Evolutionary conservation across 202 grass and related monocot genomes (phyloP).

Genomic region (Hordeum pubiflorum): DNA sequence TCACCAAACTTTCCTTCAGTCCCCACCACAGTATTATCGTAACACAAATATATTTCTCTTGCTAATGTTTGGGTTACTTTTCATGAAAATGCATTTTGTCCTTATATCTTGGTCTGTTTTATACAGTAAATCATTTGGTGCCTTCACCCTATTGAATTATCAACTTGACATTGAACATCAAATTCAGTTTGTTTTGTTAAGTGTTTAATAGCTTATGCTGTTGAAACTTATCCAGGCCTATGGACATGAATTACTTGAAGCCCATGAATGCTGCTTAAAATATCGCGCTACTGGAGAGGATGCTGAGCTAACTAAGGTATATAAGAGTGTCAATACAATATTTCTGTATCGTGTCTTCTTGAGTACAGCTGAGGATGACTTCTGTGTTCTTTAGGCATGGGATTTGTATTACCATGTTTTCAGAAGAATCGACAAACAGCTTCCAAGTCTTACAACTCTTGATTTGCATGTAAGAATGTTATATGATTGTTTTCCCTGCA

Average conservation of each 20-base stretch:
- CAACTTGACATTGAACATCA: not conserved
- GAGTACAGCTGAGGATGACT: conserved; percentile 16
- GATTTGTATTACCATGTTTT: conserved; percentile 99
- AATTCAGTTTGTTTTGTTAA: conserved; percentile 1
- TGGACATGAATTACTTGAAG: conserved; percentile 89
- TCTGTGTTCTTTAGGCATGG: conserved; percentile 67
- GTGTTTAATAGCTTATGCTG: conserved; percentile 17
- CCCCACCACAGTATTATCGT: not conserved
- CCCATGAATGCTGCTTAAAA: conserved; percentile 84
- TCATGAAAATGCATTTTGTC: conserved; percentile 18
- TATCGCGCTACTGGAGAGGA: conserved; percentile 76
- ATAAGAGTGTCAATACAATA: conserved; percentile 20
- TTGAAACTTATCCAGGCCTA: conserved; percentile 55
- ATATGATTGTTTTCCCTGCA: conserved; percentile 3
- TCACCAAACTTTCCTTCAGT: conserved; percentile 4
- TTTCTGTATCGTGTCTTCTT: conserved; percentile 19
- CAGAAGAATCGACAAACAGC: conserved; percentile 98
- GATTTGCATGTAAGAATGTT: conserved; percentile 76
- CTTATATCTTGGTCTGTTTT: conserved; percentile 7
- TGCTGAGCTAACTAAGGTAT: conserved; percentile 94
- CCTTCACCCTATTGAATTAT: conserved; percentile 22
- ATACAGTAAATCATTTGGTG: conserved; percentile 17
- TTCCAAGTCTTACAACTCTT: conserved; percentile 90
- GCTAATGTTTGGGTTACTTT: not conserved
- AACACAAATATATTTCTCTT: conserved; percentile 9